A percentile compares a stretch with the other conserved stretches of the same genome.
Conservation (phyloP, 2,329 filamentous ascomycete species). For the Hortaea werneckii region DNA sequence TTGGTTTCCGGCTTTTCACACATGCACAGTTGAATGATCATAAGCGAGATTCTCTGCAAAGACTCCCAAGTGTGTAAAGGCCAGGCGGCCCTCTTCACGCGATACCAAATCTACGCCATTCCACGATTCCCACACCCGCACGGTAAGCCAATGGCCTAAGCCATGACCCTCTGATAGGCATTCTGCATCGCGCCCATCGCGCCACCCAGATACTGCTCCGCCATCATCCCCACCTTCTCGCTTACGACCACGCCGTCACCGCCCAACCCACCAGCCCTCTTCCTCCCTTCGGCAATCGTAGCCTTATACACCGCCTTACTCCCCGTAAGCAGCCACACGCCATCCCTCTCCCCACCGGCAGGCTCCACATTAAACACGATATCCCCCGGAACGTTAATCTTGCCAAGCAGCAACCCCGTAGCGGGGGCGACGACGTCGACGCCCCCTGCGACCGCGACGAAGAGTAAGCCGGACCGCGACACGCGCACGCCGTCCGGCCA, state of each 20-base stretch:
- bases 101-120: no score
- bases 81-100: no score
- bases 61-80: no score
- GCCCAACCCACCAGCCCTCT: background rate
- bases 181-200: background rate
- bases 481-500: slow-evolving; percentile 14
- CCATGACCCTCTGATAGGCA: background rate
- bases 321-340: slow-evolving; percentile 14
- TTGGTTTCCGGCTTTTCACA: no score
- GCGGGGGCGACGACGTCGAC: slow-evolving; percentile 12
- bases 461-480: slow-evolving; percentile 8
- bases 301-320: slow-evolving; percentile 14
- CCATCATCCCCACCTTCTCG: background rate
- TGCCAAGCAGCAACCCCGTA: slow-evolving; percentile 37
- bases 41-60: no score
- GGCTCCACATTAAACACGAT: slow-evolving; percentile 16
- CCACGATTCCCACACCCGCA: no score
- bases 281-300: slow-evolving; percentile 8
- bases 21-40: no score
- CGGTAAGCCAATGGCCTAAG: background rate
- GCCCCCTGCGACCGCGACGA: slow-evolving; percentile 11
- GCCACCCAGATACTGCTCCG: background rate
- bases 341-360: slow-evolving; percentile 7
- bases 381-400: slow-evolving; percentile 35
- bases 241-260: background rate